Conservation (phyloP, 441 rosid genomes). For the Isatis lusitanica region DNA sequence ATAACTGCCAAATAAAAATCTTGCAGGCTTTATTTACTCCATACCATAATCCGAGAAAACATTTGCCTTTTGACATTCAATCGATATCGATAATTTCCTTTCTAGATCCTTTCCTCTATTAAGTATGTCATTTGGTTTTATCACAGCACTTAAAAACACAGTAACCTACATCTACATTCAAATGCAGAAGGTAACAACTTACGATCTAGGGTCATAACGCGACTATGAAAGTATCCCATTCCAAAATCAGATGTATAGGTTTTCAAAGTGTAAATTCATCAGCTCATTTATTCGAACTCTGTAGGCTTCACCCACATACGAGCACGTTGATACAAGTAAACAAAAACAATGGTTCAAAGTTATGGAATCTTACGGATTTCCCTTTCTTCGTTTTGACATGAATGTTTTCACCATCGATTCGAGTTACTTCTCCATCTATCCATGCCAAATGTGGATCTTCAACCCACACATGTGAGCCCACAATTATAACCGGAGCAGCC, state of each 20-base stretch:
- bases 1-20: slow-evolving; percentile 1
- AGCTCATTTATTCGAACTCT: slow-evolving; percentile 13
- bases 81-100: slow-evolving; percentile 3
- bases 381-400: slow-evolving; percentile 52
- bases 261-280: not conserved
- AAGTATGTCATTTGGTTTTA: slow-evolving; percentile 6
- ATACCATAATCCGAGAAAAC: not conserved
- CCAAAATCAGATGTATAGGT: not conserved
- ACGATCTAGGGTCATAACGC: not conserved
- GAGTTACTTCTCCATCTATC: slow-evolving; percentile 65
- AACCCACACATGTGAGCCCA: slow-evolving; percentile 79
- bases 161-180: not conserved
- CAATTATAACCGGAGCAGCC: slow-evolving; percentile 58
- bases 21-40: not conserved
- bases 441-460: slow-evolving; percentile 68
- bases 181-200: not conserved
- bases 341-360: not conserved
- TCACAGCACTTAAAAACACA: slow-evolving; percentile 14
- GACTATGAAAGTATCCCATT: slow-evolving; percentile 1
- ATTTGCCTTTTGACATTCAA: slow-evolving; percentile 2
- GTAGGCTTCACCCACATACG: slow-evolving; percentile 1
- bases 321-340: not conserved
- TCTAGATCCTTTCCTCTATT: not conserved
- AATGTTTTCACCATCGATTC: slow-evolving; percentile 47
- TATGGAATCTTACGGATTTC: slow-evolving; percentile 46